Evolutionary conservation across 164 flowering plant species (phyloP).

Genomic region (Protea cynaroides): DNA sequence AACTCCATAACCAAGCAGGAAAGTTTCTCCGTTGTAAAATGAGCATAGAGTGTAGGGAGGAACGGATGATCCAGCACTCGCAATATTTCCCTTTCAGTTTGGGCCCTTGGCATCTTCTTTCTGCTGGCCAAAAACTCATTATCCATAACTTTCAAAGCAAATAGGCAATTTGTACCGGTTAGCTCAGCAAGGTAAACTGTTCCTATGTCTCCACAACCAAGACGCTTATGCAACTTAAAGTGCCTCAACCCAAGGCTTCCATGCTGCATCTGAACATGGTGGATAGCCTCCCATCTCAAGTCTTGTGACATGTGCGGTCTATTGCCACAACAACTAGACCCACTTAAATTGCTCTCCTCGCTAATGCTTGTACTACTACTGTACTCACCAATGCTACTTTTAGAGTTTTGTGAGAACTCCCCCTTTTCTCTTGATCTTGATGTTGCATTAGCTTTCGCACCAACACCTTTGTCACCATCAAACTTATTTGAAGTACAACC

Average conservation of each 20-base stretch:
- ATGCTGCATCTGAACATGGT: constrained; percentile 44
- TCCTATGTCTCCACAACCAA: constrained; percentile 92
- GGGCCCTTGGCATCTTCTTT: constrained; percentile 75
- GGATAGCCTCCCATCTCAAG: constrained; percentile 75
- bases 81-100: constrained; percentile 71
- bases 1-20: constrained; percentile 85
- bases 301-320: constrained; percentile 97
- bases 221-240: constrained; percentile 67
- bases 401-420: constrained; percentile 81
- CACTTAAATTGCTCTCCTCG: constrained; percentile 64
- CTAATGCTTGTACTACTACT: constrained; percentile 69
- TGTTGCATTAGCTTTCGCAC: constrained; percentile 30
- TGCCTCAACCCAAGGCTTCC: constrained; percentile 51
- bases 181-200: constrained; percentile 81
- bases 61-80: constrained; percentile 82
- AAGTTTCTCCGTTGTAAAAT: constrained; percentile 57
- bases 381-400: constrained; percentile 71
- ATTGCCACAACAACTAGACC: constrained; percentile 47
- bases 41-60: constrained; percentile 72
- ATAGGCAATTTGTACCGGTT: constrained; percentile 48
- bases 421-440: constrained; percentile 54
- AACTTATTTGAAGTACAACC: constrained; percentile 15
- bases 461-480: constrained; percentile 16
- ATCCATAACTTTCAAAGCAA: constrained; percentile 91
- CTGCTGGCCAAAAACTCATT: constrained; percentile 65